Percentiles rank a stretch among this genome's conserved stretches.
Evolutionary conservation across 2,329 filamentous ascomycete species (phyloP).

Genomic region (Stenocarpella maydis): DNA sequence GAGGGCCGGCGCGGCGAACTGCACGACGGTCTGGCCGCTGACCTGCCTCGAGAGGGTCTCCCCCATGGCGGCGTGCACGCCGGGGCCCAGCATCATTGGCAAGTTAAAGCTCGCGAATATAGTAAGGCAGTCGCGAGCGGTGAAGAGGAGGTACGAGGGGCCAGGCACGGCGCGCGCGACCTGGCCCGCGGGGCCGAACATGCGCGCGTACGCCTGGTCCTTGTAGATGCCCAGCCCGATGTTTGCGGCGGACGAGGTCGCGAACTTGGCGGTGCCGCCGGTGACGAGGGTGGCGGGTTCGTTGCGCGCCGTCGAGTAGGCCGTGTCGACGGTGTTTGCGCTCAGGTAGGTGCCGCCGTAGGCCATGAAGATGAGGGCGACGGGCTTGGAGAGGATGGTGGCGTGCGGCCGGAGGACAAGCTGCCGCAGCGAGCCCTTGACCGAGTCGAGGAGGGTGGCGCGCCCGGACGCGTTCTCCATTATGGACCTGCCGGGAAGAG

Average conservation of each 20-base stretch:
- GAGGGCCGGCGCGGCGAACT: conserved; percentile 81
- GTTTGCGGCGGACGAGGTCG: conserved; percentile 82
- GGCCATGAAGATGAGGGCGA: conserved; percentile 74
- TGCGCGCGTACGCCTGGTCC: conserved; percentile 82
- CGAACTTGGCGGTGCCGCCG: conserved; percentile 81
- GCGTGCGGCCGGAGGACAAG: conserved; percentile 68
- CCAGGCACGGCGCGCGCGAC: conserved; percentile 68
- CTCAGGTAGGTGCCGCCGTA: conserved; percentile 92
- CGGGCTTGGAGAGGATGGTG: conserved; percentile 71
- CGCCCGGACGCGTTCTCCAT: conserved; percentile 84
- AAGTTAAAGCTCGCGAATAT: conserved; percentile 94
- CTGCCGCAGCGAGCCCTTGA: conserved; percentile 64
- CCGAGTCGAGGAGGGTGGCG: conserved; percentile 64
- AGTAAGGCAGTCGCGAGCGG: conserved; percentile 83
- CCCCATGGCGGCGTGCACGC: conserved; percentile 63
- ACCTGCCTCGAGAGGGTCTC: conserved; percentile 59
- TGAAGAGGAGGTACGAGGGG: conserved; percentile 80
- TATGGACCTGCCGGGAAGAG: conserved; percentile 63
- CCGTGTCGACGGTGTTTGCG: conserved; percentile 87
- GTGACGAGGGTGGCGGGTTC: conserved; percentile 70
- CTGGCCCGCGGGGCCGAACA: conserved; percentile 73
- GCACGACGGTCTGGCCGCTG: conserved; percentile 70
- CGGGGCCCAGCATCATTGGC: conserved; percentile 78
- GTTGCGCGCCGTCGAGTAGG: conserved; percentile 69
- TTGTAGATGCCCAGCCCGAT: conserved; percentile 89